phyloP scores from a whole-genome alignment of 257 asterid genomes.

The Solanum ahanhuiri region DNA sequence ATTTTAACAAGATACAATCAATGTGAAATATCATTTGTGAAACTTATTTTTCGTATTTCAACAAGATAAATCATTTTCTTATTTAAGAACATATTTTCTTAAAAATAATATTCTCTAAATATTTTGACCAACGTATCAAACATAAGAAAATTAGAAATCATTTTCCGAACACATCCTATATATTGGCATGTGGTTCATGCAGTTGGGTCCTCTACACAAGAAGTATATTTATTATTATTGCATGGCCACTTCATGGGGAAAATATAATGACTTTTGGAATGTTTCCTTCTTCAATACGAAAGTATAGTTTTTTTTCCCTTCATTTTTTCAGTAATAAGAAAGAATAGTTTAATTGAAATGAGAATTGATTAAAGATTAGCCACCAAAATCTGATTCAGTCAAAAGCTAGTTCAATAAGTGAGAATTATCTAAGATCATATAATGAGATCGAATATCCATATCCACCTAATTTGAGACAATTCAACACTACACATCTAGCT shows the following conservation, averaged over 20 bases:
- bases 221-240: not conserved
- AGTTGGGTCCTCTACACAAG: not conserved
- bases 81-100: not conserved
- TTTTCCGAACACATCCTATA: not conserved
- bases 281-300: not conserved
- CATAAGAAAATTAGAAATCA: not conserved
- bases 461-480: not conserved
- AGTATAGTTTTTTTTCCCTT: not conserved
- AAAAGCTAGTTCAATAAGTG: not conserved
- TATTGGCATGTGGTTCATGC: not conserved
- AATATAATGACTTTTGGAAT: not conserved
- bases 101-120: not conserved
- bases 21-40: not conserved
- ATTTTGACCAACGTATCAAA: not conserved
- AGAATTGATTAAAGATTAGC: not conserved
- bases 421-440: not conserved
- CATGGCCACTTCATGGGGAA: not conserved
- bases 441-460: not conserved
- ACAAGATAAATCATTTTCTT: not conserved
- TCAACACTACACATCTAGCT: not conserved
- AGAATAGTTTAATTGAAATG: not conserved
- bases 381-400: not conserved
- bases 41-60: not conserved
- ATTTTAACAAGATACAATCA: not conserved
- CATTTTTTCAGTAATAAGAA: not conserved